Evolutionary conservation across 371 early-diverging fungal genomes (phyloP).

Genomic region (Massospora cicadina): DNA sequence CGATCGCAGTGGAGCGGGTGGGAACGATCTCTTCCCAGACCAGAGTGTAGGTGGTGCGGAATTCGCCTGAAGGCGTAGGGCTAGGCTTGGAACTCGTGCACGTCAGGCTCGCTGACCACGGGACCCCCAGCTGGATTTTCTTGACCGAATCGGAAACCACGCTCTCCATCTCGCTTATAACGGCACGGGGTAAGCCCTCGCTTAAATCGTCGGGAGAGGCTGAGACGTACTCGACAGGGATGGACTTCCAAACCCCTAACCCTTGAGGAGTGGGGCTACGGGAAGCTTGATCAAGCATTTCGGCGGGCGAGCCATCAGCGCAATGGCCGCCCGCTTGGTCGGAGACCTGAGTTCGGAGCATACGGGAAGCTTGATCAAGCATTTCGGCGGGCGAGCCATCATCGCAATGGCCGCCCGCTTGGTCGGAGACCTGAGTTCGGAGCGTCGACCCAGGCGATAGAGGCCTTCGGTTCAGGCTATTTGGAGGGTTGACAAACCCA

Average conservation of each 20-base stretch:
- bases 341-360: no score
- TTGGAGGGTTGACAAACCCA: background rate
- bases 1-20: background rate
- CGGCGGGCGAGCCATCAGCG: background rate
- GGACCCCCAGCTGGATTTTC: background rate
- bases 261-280: background rate
- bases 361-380: background rate
- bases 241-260: background rate
- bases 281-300: background rate
- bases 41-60: background rate
- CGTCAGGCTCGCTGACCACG: background rate
- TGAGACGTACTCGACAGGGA: background rate
- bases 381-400: background rate
- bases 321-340: no score
- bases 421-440: no score
- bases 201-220: background rate
- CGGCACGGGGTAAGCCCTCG: background rate
- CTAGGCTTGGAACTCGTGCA: background rate
- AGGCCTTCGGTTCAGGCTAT: background rate
- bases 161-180: background rate
- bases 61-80: background rate
- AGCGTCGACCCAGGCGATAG: background rate
- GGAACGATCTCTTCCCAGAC: background rate
- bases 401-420: no score
- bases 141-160: background rate